phyloP scores from a whole-genome alignment of 352 stramenopile genomes.

The Phytophthora pistaciae region DNA sequence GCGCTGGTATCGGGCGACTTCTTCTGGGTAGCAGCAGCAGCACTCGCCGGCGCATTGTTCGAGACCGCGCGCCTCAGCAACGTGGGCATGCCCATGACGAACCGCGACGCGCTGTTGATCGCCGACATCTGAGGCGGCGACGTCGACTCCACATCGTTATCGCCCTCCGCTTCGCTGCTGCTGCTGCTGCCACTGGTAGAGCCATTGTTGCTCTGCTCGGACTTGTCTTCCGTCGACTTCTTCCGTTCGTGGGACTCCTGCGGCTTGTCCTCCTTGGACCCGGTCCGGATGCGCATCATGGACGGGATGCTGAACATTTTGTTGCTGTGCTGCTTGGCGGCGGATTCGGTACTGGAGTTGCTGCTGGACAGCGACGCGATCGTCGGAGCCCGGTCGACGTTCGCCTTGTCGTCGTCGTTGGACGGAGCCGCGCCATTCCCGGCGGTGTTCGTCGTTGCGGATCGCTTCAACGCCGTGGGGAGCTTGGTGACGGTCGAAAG shows the following conservation, averaged over 20 bases:
- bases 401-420: constrained; percentile 14
- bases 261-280: constrained; percentile 32
- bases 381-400: constrained; percentile 5
- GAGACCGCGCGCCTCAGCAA: constrained; percentile 57
- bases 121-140: constrained; percentile 22
- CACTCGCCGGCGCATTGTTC: constrained; percentile 20
- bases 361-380: constrained; percentile 13
- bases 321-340: constrained; percentile 15
- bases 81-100: constrained; percentile 74
- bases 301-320: constrained; percentile 41
- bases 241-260: constrained; percentile 25
- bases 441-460: neutral
- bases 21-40: constrained; percentile 15
- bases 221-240: constrained; percentile 20
- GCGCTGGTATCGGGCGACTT: constrained; percentile 42
- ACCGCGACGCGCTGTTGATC: constrained; percentile 48
- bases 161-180: constrained; percentile 17
- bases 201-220: constrained; percentile 11
- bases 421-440: neutral
- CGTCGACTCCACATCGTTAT: constrained; percentile 8
- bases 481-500: constrained; percentile 46
- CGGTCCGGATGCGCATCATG: constrained; percentile 34
- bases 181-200: constrained; percentile 3
- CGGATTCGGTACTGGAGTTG: constrained; percentile 29
- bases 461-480: constrained; percentile 35